phyloP scores from a whole-genome alignment of 2,329 filamentous ascomycete genomes.

The Ophiostoma himal-ulmi region DNA sequence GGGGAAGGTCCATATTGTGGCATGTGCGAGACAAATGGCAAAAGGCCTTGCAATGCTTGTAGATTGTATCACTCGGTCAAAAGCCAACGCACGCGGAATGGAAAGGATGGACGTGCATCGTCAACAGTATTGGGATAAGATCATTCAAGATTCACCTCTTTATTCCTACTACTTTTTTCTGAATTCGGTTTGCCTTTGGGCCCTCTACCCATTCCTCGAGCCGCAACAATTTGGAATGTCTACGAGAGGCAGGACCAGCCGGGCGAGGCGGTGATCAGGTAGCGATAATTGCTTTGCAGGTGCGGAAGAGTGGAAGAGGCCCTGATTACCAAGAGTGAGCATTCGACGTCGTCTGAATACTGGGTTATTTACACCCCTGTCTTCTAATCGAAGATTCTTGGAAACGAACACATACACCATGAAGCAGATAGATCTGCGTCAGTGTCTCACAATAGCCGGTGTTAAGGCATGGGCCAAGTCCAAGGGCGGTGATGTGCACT shows the following conservation, averaged over 20 bases:
- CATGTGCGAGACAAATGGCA: background rate
- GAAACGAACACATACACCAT: too few species aligned
- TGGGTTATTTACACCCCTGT: too few species aligned
- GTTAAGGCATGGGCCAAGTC: background rate
- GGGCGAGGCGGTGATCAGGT: background rate
- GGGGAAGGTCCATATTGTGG: background rate
- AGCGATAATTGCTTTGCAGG: background rate
- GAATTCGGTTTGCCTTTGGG: background rate
- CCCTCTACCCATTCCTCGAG: background rate
- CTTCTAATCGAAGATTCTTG: too few species aligned
- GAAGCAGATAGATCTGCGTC: background rate
- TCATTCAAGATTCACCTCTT: background rate
- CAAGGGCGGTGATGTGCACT: background rate
- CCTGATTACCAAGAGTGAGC: background rate
- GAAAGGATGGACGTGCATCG: background rate
- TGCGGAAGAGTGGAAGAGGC: background rate
- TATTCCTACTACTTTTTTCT: background rate
- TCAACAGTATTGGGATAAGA: background rate
- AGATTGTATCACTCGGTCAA: background rate
- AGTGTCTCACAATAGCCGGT: background rate
- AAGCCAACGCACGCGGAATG: background rate
- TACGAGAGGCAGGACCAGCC: background rate
- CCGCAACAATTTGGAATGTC: slow-evolving; percentile 4
- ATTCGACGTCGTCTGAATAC: background rate
- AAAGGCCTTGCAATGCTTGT: background rate